These are phyloP conservation scores for Starmerella floris DNA, from an alignment of 805 yeast genomes.

Conservation along the genomic window DNA sequence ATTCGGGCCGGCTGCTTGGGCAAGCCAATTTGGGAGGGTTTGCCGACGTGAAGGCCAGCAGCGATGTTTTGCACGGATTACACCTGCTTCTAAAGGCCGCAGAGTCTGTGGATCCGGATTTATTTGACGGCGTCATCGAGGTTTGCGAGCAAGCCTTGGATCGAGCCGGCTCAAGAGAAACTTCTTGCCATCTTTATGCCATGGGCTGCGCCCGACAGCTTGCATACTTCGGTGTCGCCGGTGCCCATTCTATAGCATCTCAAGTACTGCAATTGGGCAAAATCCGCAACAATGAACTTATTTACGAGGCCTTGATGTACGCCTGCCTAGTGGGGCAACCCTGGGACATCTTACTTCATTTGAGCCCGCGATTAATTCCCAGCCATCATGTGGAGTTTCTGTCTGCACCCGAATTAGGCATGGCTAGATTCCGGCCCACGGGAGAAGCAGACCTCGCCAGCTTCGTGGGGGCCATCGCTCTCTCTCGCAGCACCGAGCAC, in stretches of 20 bases:
- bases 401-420: not conserved
- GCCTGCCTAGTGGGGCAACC: conserved; percentile 8
- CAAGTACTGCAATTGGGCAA: conserved; percentile 4
- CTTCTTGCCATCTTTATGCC: conserved; percentile 10
- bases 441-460: conserved; percentile 8
- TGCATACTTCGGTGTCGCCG: not conserved
- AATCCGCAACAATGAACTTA: conserved; percentile 2
- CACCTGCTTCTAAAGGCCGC: not conserved
- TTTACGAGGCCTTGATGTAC: conserved; percentile 7
- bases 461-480: conserved; percentile 9
- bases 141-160: conserved; percentile 4
- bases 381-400: conserved; percentile 12
- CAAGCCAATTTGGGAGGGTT: not conserved
- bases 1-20: not conserved
- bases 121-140: not conserved
- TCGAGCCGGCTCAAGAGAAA: conserved; percentile 3
- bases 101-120: not conserved
- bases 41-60: not conserved
- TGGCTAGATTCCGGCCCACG: conserved; percentile 11
- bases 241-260: not conserved
- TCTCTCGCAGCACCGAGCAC: not conserved
- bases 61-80: conserved; percentile 3
- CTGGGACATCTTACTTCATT: not conserved
- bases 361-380: conserved; percentile 1
- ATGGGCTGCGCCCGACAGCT: conserved; percentile 9